Evolutionary conservation across 805 yeast species (phyloP).

Genomic region (Maudiozyma bulderi): DNA sequence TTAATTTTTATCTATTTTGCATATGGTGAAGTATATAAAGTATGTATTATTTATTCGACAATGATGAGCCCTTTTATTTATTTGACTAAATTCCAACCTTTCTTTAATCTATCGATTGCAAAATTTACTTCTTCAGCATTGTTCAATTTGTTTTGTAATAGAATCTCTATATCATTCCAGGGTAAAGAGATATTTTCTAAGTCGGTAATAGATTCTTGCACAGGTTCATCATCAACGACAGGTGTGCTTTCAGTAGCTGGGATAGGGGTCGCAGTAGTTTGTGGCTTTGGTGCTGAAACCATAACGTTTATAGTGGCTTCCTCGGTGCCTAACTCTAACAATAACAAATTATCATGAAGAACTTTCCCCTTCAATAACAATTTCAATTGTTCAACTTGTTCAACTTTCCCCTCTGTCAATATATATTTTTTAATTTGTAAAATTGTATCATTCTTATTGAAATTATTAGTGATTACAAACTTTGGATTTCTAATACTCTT

Average conservation of each 20-base stretch:
- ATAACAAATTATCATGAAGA: slow-evolving; percentile 39
- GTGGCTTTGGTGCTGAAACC: slow-evolving; percentile 25
- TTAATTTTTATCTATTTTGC: not conserved
- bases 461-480: slow-evolving; percentile 33
- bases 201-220: slow-evolving; percentile 1
- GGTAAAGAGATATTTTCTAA: slow-evolving; percentile 22
- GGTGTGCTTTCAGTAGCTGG: not conserved
- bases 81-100: slow-evolving; percentile 33
- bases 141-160: slow-evolving; percentile 29
- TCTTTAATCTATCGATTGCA: slow-evolving; percentile 28
- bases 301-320: slow-evolving; percentile 34
- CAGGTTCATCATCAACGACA: slow-evolving; percentile 1
- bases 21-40: not conserved
- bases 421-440: slow-evolving; percentile 27
- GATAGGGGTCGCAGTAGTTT: not conserved
- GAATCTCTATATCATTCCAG: slow-evolving; percentile 36
- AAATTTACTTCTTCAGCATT: slow-evolving; percentile 23
- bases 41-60: not conserved
- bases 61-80: not conserved
- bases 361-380: slow-evolving; percentile 55
- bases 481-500: slow-evolving; percentile 71
- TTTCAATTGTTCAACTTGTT: slow-evolving; percentile 36
- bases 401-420: slow-evolving; percentile 24
- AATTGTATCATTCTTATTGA: slow-evolving; percentile 24
- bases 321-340: slow-evolving; percentile 25